Base-by-base conservation (phyloP, 2,329 filamentous ascomycete species). In the Ceratocystis papillata region DNA sequence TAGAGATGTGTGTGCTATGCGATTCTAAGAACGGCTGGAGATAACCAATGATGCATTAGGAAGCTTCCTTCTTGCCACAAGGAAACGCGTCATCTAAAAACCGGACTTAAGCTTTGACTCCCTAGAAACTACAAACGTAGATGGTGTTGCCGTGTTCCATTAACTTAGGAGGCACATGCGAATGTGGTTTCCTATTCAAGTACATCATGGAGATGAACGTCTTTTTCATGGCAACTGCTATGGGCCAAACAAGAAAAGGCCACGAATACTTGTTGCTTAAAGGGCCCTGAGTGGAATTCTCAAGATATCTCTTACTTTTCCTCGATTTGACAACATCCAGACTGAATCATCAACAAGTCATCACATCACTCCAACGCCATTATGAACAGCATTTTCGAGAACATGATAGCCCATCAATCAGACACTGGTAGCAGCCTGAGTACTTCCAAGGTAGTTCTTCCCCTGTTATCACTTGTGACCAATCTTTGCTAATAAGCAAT, bases 341-440 rank as follows among this genome's bases (percentile, higher is more conserved):
- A 2, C 22, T 53, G n/a, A 53, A 25, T 41, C 12, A 4, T 25
- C 20, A 53, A 10, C 48, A 25, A 53, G 48, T 3, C 22, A 10
- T 28, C 48, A 28, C 22, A 28, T 53, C 48, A 53, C 48, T 22
- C 22, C 8, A 5, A 5, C 28, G 44, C 44, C 44, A 33, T 45
- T 45, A 63, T 63, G 61, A 46, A 48, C 44, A 25, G 45, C 10
- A 37, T 63, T 33, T 63, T 63, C 46, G 61, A 63, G 61, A 45
- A 45, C 45, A 63, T 63, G 61, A 8, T 63, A 37, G 61, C 44
- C 61, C 61, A 45, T 5, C 46, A 63, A 48, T n/a, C 61, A 48
- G 61, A 48, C 15, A 46, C 50, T 50, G 44, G 22, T 28, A 48
- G 50, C 17, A 41, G 41, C 17, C 15, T 33, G 17, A 28, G 20